These are phyloP conservation scores for Onygenales sp. DNA, from an alignment of 2,329 filamentous ascomycete genomes.

Conservation along the genomic window DNA sequence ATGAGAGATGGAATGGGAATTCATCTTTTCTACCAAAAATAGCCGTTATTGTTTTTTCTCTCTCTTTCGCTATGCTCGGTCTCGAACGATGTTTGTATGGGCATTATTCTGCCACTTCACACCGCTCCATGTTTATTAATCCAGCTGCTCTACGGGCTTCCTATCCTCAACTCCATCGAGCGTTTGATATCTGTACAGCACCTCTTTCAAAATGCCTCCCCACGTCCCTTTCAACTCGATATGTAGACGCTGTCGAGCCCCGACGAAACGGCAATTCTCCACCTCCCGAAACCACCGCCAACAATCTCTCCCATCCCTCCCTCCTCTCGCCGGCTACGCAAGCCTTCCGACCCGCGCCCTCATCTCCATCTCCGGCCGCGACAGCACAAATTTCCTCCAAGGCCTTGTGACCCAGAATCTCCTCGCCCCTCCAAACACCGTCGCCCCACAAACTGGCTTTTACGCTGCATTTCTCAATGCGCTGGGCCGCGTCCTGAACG, in stretches of 20 bases:
- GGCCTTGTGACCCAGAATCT: conserved; percentile 74
- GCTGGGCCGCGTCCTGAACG: conserved; percentile 72
- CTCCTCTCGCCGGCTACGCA: conserved; percentile 38
- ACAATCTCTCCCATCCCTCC: conserved; percentile 20
- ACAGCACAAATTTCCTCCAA: conserved; percentile 77
- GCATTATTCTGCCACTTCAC: background rate
- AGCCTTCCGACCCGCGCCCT: conserved; percentile 63
- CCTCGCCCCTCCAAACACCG: conserved; percentile 27
- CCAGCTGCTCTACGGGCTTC: background rate
- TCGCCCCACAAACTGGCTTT: conserved; percentile 42
- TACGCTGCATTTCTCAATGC: conserved; percentile 84
- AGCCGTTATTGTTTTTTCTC: no score
- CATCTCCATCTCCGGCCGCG: conserved; percentile 67
- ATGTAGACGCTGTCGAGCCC: conserved; percentile 22
- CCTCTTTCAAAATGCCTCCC: conserved; percentile 22
- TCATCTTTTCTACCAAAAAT: no score
- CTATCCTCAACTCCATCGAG: background rate
- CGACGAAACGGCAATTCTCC: conserved; percentile 21
- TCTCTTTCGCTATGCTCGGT: no score
- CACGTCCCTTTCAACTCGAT: conserved; percentile 15
- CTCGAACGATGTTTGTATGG: no score
- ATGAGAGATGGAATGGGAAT: no score
- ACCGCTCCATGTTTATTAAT: background rate
- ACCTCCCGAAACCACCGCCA: conserved; percentile 12
- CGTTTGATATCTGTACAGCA: background rate